A percentile compares a stretch with the other conserved stretches of the same genome.
These are phyloP conservation scores for Picochlorum sp. DNA, from an alignment of 139 green algal species.

Conservation along the genomic window DNA sequence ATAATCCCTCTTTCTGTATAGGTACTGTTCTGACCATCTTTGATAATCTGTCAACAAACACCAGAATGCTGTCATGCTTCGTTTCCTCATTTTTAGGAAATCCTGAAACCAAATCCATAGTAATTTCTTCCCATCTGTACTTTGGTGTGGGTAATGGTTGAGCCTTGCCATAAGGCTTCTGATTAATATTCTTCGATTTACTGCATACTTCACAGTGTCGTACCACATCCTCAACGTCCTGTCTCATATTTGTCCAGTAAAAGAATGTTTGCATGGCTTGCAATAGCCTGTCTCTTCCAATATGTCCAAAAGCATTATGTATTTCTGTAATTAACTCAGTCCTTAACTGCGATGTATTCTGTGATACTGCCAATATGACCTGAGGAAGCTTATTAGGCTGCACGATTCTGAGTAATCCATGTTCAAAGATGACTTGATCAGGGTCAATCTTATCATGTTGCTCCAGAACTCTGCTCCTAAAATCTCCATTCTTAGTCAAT, in stretches of 20 bases:
- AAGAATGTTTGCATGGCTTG: neutral
- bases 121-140: slow-evolving; percentile 28
- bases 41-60: slow-evolving; percentile 45
- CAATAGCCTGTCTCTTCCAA: neutral
- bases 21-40: slow-evolving; percentile 32
- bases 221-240: neutral
- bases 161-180: neutral
- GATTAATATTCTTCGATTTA: neutral
- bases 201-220: neutral
- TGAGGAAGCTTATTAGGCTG: neutral
- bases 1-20: slow-evolving; percentile 12
- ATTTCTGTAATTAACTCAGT: slow-evolving; percentile 13
- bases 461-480: neutral
- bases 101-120: slow-evolving; percentile 50
- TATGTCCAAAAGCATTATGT: slow-evolving; percentile 1
- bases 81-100: slow-evolving; percentile 24
- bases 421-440: too few relatives aligned
- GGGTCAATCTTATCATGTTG: neutral
- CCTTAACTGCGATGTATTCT: neutral
- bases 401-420: neutral
- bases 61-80: slow-evolving; percentile 30
- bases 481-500: neutral
- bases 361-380: slow-evolving; percentile 2
- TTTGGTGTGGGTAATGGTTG: slow-evolving; percentile 28
- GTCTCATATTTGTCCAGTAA: slow-evolving; percentile 1